These are phyloP conservation scores for Anthracocystis setariae DNA, from an alignment of 1,284 basidiomycete species.

Conservation along the genomic window DNA sequence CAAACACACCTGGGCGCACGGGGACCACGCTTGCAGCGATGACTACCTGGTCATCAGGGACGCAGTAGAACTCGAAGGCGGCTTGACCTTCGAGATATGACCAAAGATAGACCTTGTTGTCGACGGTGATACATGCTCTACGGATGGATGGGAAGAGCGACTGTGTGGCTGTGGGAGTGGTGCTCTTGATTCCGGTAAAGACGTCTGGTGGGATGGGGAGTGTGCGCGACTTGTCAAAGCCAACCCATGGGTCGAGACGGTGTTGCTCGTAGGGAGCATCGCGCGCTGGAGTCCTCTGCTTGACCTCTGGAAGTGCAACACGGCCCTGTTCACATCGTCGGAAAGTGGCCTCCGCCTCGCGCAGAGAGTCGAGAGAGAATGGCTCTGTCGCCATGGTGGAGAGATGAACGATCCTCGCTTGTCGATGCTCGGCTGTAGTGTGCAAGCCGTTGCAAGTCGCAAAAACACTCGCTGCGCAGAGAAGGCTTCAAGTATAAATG, in stretches of 20 bases:
- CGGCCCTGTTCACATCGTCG: constrained; percentile 43
- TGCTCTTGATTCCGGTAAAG: constrained; percentile 58
- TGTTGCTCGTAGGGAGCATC: constrained; percentile 61
- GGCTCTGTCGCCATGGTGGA: constrained; percentile 40
- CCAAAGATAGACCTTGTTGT: constrained; percentile 95
- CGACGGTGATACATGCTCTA: constrained; percentile 93
- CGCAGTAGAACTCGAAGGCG: constrained; percentile 86
- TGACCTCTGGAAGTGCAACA: constrained; percentile 44
- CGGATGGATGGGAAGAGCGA: constrained; percentile 93
- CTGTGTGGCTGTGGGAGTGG: constrained; percentile 58
- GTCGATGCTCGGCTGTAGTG: not conserved
- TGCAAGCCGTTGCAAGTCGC: not conserved
- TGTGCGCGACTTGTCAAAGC: constrained; percentile 54
- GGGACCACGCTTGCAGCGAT: constrained; percentile 72
- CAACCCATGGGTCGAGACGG: constrained; percentile 55
- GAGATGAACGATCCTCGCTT: not conserved
- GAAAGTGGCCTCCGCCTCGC: constrained; percentile 43
- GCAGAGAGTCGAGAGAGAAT: constrained; percentile 34
- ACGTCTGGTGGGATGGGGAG: constrained; percentile 58
- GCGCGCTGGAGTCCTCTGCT: constrained; percentile 48
- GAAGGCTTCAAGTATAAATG: not conserved
- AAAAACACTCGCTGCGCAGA: constrained; percentile 4
- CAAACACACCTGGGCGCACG: constrained; percentile 76
- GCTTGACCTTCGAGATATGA: constrained; percentile 92
- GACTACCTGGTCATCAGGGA: constrained; percentile 86